Percentiles rank a stretch among this genome's conserved stretches.
phyloP scores from a whole-genome alignment of 2,329 filamentous ascomycete genomes.

The Drechslerella dactyloides region DNA sequence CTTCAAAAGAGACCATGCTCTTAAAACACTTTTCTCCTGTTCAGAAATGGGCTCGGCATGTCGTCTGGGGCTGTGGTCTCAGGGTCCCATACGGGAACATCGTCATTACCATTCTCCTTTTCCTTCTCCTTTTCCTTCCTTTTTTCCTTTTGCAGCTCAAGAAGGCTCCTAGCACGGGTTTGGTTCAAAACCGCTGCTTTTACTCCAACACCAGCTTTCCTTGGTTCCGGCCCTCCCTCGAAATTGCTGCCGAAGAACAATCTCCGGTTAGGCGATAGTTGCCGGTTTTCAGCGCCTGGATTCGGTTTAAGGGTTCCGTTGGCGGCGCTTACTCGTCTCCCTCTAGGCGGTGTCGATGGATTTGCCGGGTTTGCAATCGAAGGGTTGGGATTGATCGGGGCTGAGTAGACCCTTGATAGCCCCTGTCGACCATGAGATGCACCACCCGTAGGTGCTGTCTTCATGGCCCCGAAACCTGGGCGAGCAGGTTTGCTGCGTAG shows the following conservation, averaged over 20 bases:
- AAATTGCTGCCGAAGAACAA: constrained; percentile 12
- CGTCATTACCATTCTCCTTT: constrained; percentile 25
- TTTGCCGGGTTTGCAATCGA: constrained; percentile 25
- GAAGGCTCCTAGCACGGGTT: constrained; percentile 21
- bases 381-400: constrained; percentile 37
- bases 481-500: constrained; percentile 14
- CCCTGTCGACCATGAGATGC: constrained; percentile 21
- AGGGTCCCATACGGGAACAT: constrained; percentile 25
- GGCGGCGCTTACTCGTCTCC: constrained; percentile 24
- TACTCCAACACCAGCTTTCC: constrained; percentile 16
- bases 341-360: constrained; percentile 40
- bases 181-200: constrained; percentile 24
- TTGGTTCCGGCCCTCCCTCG: constrained; percentile 11
- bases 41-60: constrained; percentile 39
- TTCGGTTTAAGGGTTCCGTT: constrained; percentile 33
- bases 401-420: constrained; percentile 32
- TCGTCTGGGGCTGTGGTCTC: constrained; percentile 21
- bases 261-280: constrained; percentile 32
- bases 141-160: constrained; percentile 20
- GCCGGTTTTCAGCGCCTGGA: constrained; percentile 39
- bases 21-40: constrained; percentile 3
- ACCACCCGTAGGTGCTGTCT: constrained; percentile 21
- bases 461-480: constrained; percentile 17
- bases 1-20: neutral
- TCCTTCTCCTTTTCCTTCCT: constrained; percentile 19